phyloP scores from a whole-genome alignment of 257 asterid genomes.

The Solanum sparsipilum region DNA sequence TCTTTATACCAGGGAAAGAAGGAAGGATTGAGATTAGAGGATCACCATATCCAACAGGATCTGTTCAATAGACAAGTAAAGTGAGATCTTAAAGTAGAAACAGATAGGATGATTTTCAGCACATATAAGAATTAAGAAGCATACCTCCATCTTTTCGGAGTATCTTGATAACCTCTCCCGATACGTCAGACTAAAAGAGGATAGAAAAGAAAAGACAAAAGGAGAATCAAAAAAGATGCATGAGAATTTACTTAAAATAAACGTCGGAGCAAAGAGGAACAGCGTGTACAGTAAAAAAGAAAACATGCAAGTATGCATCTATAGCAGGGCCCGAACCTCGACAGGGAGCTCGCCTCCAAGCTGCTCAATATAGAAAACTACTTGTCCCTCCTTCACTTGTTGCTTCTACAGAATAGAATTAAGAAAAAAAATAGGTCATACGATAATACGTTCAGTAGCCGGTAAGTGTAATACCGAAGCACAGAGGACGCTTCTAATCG shows the following conservation, averaged over 20 bases:
- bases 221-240: background rate
- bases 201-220: background rate
- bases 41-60: conserved; percentile 78
- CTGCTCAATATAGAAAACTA: conserved; percentile 83
- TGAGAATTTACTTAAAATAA: background rate
- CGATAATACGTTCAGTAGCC: background rate
- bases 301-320: background rate
- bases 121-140: background rate
- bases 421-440: background rate
- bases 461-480: background rate
- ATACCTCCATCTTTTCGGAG: conserved; percentile 72
- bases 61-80: conserved; percentile 22
- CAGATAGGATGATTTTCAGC: background rate
- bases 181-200: conserved; percentile 38
- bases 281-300: background rate
- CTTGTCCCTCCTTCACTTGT: conserved; percentile 81
- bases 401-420: conserved; percentile 45
- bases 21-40: conserved; percentile 75
- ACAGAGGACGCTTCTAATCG: background rate
- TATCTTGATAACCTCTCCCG: conserved; percentile 83
- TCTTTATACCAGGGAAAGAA: conserved; percentile 85
- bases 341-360: conserved; percentile 71
- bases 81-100: background rate
- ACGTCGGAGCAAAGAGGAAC: background rate
- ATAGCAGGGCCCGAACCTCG: conserved; percentile 40